Evolutionary conservation across 768 basidiomycete species (phyloP), one percentile per base, ranked within the genome.

Genomic region (Clavaria fumosa): DNA sequence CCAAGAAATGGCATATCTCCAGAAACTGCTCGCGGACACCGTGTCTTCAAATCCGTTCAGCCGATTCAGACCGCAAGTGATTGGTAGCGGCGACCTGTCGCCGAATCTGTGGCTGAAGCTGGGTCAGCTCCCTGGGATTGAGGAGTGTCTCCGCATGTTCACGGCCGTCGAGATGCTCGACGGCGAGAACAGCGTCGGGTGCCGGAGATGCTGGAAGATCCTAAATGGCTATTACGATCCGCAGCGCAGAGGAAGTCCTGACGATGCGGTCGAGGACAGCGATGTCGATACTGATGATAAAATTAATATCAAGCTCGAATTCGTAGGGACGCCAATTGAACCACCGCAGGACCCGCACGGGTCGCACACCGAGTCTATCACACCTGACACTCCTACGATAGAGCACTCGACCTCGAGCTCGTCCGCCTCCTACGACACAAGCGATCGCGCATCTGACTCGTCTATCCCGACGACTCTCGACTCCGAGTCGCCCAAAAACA

Each of bases 121-220:
- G 36, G 63, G 59, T 17, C 65, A 69, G 30, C 59, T 75, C 7
- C 64, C 69, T 4, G 70, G 75, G 0, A 61, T 79, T 19, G 81
- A 84, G 48, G 86, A 90, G 40, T 86, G 83, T 45, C 56, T 93
- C 42, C 66, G 75, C 44, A 66, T 82, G 61, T 97, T 97, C 58
- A 95, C 90, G 0, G 68, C 79, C 3, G 90, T 95, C n/a, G 91
- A 97, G 49, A 71, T 85, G 5, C 60, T 97, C 23, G 84, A 95
- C 47, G 88, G 86, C 0, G 91, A 95, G 48, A 95, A 97, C 48
- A 80, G 78, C 61, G 90, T 95, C 37, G 89, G 89, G 0, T 97
- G 91, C 53, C 69, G 80, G 45, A 69, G 79, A 36, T 97, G 91
- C 58, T 97, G 91, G 91, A 90, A 88, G 63, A 76, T 88, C 23